Conservation (phyloP, 2,329 filamentous ascomycete genomes). For the Fusarium chuoi region DNA sequence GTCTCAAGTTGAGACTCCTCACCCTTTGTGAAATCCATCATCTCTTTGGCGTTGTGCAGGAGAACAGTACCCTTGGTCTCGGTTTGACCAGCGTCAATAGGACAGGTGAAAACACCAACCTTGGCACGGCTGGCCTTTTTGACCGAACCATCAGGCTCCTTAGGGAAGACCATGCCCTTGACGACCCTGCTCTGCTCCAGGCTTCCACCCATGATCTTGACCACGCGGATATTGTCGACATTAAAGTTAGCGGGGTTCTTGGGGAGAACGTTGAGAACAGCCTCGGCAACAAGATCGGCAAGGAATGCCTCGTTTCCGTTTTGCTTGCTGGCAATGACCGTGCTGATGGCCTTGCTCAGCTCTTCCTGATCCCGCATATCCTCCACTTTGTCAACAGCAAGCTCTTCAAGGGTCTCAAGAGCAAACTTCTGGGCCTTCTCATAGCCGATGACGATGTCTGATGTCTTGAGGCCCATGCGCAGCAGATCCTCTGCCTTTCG, state of each 20-base stretch:
- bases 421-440: conserved; percentile 94
- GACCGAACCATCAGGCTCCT: conserved; percentile 89
- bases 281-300: conserved; percentile 86
- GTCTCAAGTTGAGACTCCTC: conserved; percentile 93
- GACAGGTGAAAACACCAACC: conserved; percentile 96
- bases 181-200: conserved; percentile 94
- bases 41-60: conserved; percentile 96
- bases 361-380: conserved; percentile 84
- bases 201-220: conserved; percentile 99
- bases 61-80: conserved; percentile 99
- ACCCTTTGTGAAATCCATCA: conserved; percentile 97
- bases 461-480: conserved; percentile 97
- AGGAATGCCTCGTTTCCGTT: conserved; percentile 91
- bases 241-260: conserved; percentile 98
- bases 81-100: conserved; percentile 94
- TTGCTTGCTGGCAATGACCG: conserved; percentile 96
- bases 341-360: conserved; percentile 93
- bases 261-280: conserved; percentile 85
- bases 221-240: conserved; percentile 97
- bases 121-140: conserved; percentile 95
- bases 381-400: conserved; percentile 89
- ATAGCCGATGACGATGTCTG: conserved; percentile 94
- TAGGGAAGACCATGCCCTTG: conserved; percentile 97
- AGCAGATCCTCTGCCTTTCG: conserved; percentile 97
- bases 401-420: conserved; percentile 84